These are phyloP conservation scores for Avena insularis DNA, from an alignment of 176 grass and related monocot genomes.

Conservation along the genomic window DNA sequence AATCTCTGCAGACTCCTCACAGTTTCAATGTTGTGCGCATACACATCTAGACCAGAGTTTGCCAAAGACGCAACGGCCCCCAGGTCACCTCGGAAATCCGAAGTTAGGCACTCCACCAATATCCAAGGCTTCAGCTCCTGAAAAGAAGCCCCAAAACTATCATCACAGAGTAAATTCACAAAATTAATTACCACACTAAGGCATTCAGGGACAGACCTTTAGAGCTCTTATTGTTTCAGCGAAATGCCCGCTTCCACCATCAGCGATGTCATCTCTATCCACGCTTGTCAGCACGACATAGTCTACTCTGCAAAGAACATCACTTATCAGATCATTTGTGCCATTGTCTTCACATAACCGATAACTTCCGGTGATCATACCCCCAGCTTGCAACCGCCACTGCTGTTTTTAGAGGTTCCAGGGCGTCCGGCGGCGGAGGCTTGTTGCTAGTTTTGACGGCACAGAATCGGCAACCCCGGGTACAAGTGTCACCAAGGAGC, in stretches of 20 bases:
- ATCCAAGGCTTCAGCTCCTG: slow-evolving; percentile 86
- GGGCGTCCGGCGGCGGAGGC: slow-evolving; percentile 57
- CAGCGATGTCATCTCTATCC: slow-evolving; percentile 86
- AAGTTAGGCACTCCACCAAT: slow-evolving; percentile 83
- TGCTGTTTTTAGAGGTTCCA: slow-evolving; percentile 82
- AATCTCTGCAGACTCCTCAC: slow-evolving; percentile 81
- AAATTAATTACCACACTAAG: not conserved
- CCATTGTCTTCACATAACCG: not conserved
- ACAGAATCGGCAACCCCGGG: slow-evolving; percentile 89
- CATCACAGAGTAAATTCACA: not conserved
- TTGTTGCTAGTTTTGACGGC: slow-evolving; percentile 88
- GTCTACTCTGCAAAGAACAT: slow-evolving; percentile 67
- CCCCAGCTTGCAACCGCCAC: slow-evolving; percentile 78
- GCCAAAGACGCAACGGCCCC: slow-evolving; percentile 64
- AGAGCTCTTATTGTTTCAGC: slow-evolving; percentile 75
- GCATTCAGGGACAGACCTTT: slow-evolving; percentile 55
- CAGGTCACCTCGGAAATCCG: slow-evolving; percentile 89
- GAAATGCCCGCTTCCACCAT: slow-evolving; percentile 91
- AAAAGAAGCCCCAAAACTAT: slow-evolving; percentile 21
- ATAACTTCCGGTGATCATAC: slow-evolving; percentile 29
- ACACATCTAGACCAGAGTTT: slow-evolving; percentile 87
- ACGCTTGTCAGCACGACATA: slow-evolving; percentile 93
- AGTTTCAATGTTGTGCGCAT: slow-evolving; percentile 93
- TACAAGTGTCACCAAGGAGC: slow-evolving; percentile 92
- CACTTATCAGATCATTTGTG: slow-evolving; percentile 2